Base-by-base conservation (phyloP, 345 rosid species). In the Eucalyptus tenuipes region DNA sequence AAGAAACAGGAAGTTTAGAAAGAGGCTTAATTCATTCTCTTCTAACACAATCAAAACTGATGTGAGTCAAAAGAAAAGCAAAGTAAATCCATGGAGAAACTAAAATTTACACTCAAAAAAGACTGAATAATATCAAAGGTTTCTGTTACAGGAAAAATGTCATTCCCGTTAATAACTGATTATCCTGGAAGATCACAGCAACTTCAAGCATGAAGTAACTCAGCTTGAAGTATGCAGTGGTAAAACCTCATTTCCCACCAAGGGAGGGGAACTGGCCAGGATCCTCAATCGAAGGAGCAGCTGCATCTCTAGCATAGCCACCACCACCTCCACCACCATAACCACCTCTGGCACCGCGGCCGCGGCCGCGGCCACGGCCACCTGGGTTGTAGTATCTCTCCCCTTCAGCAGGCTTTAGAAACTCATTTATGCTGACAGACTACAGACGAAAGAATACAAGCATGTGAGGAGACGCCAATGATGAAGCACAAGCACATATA, bases 371-470 rank as follows among this genome's bases (percentile, higher is more conserved):
- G 2, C 98, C 97, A 7, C 98, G 95, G 27, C 96, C 95, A 13
- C 93, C 91, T 3, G 92, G 89, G 79, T 88, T 89, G 88, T 92
- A 89, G 94, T 88, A 89, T 89, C 90, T 95, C 94, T 93, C 97
- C 52, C 99, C 98, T 49, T 94, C 99, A 87, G 97, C 97, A 79
- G 99, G 99, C 94, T 97, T 98, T 92, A 98, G 94, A 91, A 98
- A 97, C 91, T 97, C 99, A 84, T 93, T 98, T 88, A 98, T 98
- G 95, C 94, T 97, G 42, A 97, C 95, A 92, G 98, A 84, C 99
- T 98, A 86, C 53, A 53, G 68, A 33, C 16, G 88, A 91, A 55
- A 24, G 87, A 86, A 24, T 59, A 48, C 53, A 85, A 27, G 66
- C 12, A 75, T 20, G 44, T 75, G 84, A 75, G 82, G 82, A 75